These are phyloP conservation scores for Phytophthora nicotianae DNA, from an alignment of 352 stramenopile genomes.

Conservation along the genomic window DNA sequence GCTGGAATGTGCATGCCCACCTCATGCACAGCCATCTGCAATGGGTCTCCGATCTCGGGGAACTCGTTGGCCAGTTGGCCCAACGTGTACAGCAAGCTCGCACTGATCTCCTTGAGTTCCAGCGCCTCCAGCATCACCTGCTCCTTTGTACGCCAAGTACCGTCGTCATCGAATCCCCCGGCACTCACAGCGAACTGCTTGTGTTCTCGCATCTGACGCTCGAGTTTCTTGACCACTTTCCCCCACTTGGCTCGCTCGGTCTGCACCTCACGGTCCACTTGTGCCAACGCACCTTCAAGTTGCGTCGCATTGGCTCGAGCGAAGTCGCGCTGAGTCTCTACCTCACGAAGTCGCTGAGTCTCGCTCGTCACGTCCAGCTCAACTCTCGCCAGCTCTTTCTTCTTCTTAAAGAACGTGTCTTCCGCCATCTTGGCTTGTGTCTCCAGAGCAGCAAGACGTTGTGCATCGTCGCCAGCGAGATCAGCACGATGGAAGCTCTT, in stretches of 20 bases:
- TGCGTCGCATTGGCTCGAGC: constrained; percentile 66
- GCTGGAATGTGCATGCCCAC: constrained; percentile 81
- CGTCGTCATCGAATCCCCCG: constrained; percentile 18
- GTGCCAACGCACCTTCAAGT: constrained; percentile 56
- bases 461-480: constrained; percentile 80
- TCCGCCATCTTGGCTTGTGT: constrained; percentile 87
- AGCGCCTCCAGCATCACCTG: constrained; percentile 84
- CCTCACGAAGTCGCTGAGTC: constrained; percentile 62
- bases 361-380: constrained; percentile 87
- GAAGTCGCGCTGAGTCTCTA: constrained; percentile 74
- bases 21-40: constrained; percentile 74
- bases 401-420: constrained; percentile 92
- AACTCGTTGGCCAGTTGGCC: constrained; percentile 94
- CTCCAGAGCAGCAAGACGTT: constrained; percentile 88
- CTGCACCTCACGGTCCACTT: constrained; percentile 78
- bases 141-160: constrained; percentile 67
- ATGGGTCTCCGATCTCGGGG: constrained; percentile 89
- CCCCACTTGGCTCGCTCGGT: constrained; percentile 66
- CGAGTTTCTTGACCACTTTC: constrained; percentile 77
- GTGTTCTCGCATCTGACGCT: constrained; percentile 69
- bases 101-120: constrained; percentile 82
- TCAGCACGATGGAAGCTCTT: constrained; percentile 94
- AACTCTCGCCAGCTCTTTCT: constrained; percentile 93
- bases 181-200: constrained; percentile 41
- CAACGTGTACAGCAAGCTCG: constrained; percentile 91